phyloP scores from a whole-genome alignment of 192 early-diverging fungal species.

The Coemansia asiatica region DNA sequence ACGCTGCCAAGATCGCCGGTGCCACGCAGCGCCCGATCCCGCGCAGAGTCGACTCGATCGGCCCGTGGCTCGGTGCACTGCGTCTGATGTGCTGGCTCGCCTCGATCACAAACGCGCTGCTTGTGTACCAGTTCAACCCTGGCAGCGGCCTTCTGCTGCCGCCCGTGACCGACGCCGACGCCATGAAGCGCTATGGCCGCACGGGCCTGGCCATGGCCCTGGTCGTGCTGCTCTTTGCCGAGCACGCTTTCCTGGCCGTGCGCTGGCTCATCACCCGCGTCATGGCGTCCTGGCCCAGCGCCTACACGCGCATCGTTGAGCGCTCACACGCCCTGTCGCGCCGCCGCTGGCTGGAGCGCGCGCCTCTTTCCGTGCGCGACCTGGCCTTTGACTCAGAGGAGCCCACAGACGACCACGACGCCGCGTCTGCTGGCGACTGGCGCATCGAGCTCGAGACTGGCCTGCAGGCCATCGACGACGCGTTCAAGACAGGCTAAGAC shows the following conservation, averaged over 20 bases:
- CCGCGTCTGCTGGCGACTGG: conserved; percentile 16
- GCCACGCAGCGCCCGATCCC: conserved; percentile 73
- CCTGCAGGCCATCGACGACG: conserved; percentile 25
- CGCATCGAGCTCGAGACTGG: conserved; percentile 32
- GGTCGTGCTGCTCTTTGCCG: conserved; percentile 50
- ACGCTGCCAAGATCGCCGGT: conserved; percentile 87
- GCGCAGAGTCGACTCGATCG: conserved; percentile 69
- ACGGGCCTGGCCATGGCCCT: conserved; percentile 49
- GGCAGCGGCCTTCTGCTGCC: conserved; percentile 26
- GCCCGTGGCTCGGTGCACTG: conserved; percentile 74
- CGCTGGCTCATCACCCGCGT: conserved; percentile 39
- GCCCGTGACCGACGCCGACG: conserved; percentile 23
- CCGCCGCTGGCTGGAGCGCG: conserved; percentile 49
- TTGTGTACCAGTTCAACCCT: conserved; percentile 58
- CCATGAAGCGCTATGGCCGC: conserved; percentile 47
- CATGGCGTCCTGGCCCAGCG: conserved; percentile 51
- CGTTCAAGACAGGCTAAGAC: conserved; percentile 22
- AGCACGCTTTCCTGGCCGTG: conserved; percentile 46
- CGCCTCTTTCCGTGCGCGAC: conserved; percentile 33
- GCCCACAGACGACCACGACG: conserved; percentile 2
- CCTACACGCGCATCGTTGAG: conserved; percentile 41
- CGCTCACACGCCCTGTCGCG: conserved; percentile 40
- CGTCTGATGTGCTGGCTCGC: conserved; percentile 58
- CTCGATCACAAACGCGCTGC: conserved; percentile 57
- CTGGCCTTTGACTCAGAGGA: conserved; percentile 12